Evolutionary conservation across 441 rosid species (phyloP), one percentile per base, ranked within the genome.

Genomic region (Pelargonium citronellum): DNA sequence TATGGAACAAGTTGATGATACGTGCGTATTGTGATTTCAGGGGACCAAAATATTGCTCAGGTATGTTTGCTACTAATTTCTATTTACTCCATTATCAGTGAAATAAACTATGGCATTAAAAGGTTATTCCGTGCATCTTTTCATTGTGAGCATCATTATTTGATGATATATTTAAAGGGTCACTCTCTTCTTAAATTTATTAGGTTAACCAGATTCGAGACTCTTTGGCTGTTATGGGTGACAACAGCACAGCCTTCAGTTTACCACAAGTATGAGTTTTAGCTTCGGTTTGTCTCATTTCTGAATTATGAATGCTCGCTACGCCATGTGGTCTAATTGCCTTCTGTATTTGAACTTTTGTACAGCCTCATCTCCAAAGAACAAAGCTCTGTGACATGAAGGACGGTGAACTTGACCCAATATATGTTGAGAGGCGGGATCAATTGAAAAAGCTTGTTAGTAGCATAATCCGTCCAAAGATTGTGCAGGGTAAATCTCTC

Each of bases 171-270:
- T 51, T 81, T 64, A 57, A 53, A 75, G 67, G n/a, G 53, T 66
- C 47, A 63, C 67, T 68, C 64, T 11, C 43, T 70, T 72, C 37
- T 72, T 69, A 15, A 63, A 51, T 69, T 67, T 64, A 69, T 72
- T 87, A 94, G 98, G 88, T 95, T 77, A 95, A 95, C 79, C 97
- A 87, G 79, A 95, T 95, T 71, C 89, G 99, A 69, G 92, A 95
- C 69, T 95, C 99, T 17, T 74, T 95, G 79, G 95, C 97, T 69
- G 71, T 89, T 57, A 95, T 95, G 99, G 99, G 99, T 72, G 91
- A 88, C 68, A 92, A 95, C 79, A 95, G 98, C 86, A 95, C 97
- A 2, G 98, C 97, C 47, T 95, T 92, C 80, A 95, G 99, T 83
- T 83, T 95, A 79, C 99, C 99, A 55, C 99, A 95, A 73, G 99